A percentile compares a stretch with the other conserved stretches of the same genome.
phyloP scores from a whole-genome alignment of 441 rosid genomes.

The Isatis lusitanica region DNA sequence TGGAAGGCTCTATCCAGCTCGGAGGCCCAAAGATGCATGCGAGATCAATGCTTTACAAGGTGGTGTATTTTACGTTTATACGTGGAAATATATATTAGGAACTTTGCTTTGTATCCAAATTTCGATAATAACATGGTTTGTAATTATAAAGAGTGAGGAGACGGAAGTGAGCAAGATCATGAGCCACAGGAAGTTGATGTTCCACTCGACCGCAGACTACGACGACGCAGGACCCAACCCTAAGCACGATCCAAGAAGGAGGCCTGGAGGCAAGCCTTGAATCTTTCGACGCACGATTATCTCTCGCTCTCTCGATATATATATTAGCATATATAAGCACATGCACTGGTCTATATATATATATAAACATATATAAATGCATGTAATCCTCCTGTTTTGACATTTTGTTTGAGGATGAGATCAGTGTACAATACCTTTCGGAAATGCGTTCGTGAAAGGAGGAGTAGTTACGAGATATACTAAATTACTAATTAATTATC shows the following conservation, averaged over 20 bases:
- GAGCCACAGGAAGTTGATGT: slow-evolving; percentile 52
- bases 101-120: background rate
- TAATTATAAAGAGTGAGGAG: slow-evolving; percentile 15
- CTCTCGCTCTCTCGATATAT: background rate
- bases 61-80: background rate
- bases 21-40: slow-evolving; percentile 24
- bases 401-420: slow-evolving; percentile 37
- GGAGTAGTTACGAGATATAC: slow-evolving; percentile 9
- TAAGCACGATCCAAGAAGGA: slow-evolving; percentile 66
- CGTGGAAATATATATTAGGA: background rate
- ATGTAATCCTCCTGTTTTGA: slow-evolving; percentile 23
- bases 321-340: background rate
- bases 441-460: slow-evolving; percentile 24
- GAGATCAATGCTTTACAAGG: slow-evolving; percentile 28
- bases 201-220: slow-evolving; percentile 54
- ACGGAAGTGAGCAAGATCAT: slow-evolving; percentile 12
- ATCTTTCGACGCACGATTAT: background rate
- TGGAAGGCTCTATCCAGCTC: slow-evolving; percentile 30
- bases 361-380: background rate
- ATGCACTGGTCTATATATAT: background rate
- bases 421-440: slow-evolving; percentile 32
- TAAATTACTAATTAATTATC: slow-evolving; percentile 5
- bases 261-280: slow-evolving; percentile 48
- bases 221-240: slow-evolving; percentile 69
- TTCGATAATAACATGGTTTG: background rate